Evolutionary conservation across 176 grass and related monocot species (phyloP), one percentile per base, ranked within the genome.

Genomic region (Hsuehochloa calcarea): DNA sequence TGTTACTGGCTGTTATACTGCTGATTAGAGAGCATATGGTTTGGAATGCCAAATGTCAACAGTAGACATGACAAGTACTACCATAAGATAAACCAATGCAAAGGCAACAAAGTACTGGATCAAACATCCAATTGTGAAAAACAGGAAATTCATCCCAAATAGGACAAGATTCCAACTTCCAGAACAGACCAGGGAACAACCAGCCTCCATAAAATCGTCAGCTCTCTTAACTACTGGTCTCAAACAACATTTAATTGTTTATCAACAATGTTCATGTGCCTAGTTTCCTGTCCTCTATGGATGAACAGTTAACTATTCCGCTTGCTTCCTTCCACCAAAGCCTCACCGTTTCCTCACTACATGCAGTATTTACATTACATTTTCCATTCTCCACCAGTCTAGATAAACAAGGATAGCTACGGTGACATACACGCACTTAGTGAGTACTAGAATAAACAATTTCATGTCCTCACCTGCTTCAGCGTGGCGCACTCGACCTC

Each of bases 401-500:
- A n/a, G 66, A 37, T 49, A 56, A 44, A 60, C 8, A 69, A 15
- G 25, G 19, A 63, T 27, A 13, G 14, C 59, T 20, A 70, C n/a
- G 5, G 20, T 47, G 15, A 37, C 15, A 80, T 5, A 22, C 52
- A 22, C 19, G 5, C 29, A 51, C 8, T 44, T 62, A 2, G 35
- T 58, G 3, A 44, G 26, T 16, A 31, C 62, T 62, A 43, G 8
- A 76, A 75, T 25, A 5, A 76, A 76, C 29, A 81, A 52, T 63
- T 75, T 31, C 13, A 4, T 37, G 0, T 45, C 45, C 46, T 65
- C 45, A 93, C 92, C 95, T 97, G 92, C 66, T 88, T 91, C 61
- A 94, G 82, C 27, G 90, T 93, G 40, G 85, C 74, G 25, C 83
- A 88, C 84, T 94, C 95, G 17, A 67, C 47, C 82, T 97, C 85